Conservation (phyloP, 176 grass and related monocot species). For the Bonia amplexicaulis region DNA sequence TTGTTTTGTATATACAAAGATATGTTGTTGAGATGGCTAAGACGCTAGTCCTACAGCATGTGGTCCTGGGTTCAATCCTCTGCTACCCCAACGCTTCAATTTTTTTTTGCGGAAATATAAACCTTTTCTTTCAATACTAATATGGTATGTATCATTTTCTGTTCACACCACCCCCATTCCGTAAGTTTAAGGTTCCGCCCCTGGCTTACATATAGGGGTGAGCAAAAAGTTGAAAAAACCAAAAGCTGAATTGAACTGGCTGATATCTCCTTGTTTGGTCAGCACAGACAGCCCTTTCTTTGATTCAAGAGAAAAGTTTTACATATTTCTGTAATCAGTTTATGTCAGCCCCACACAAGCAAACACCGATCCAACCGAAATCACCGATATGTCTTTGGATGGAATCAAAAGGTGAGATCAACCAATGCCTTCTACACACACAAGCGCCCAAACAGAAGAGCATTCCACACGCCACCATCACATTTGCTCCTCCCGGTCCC, state of each 20-base stretch:
- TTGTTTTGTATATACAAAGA: background rate
- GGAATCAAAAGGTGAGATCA: background rate
- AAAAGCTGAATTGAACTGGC: background rate
- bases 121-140: background rate
- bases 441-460: background rate
- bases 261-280: background rate
- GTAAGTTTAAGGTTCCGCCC: background rate
- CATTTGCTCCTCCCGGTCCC: background rate
- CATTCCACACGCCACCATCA: background rate
- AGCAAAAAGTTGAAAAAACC: background rate
- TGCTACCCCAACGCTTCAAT: background rate
- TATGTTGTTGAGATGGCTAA: background rate
- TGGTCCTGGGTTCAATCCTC: background rate
- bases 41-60: background rate
- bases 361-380: background rate
- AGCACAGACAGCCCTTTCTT: background rate
- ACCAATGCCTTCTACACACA: background rate
- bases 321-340: background rate
- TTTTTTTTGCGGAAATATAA: background rate
- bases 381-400: background rate
- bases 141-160: background rate
- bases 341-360: background rate
- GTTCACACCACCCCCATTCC: background rate
- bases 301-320: background rate
- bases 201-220: conserved; percentile 8